A percentile compares a stretch with the other conserved stretches of the same genome.
Evolutionary conservation across 2,329 filamentous ascomycete species (phyloP).

Genomic region (Onygenales sp.): DNA sequence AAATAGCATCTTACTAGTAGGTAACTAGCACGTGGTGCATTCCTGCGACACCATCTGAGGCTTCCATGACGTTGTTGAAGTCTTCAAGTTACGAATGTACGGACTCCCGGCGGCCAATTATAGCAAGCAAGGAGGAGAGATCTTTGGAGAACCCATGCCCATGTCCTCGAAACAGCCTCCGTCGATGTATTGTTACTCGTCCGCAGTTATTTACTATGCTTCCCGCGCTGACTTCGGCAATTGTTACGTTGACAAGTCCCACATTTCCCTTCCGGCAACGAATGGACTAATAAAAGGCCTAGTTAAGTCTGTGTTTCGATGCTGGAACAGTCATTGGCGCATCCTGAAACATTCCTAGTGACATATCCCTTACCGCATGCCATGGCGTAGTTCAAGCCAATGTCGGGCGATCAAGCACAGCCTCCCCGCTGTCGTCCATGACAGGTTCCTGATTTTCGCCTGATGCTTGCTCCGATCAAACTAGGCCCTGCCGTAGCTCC

Average conservation of each 20-base stretch:
- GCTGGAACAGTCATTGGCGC: not conserved
- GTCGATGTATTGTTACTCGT: no score
- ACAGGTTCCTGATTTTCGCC: constrained; percentile 8
- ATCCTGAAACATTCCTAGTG: constrained; percentile 6
- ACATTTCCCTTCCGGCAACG: not conserved
- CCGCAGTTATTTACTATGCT: no score
- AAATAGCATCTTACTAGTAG: no score
- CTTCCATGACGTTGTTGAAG: no score
- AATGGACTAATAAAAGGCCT: not conserved
- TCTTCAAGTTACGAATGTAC: no score
- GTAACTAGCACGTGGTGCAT: no score
- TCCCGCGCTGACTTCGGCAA: not conserved
- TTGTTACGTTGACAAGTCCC: not conserved
- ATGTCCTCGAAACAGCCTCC: no score
- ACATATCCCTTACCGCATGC: not conserved
- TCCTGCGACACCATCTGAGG: no score
- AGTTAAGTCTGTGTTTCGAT: constrained; percentile 6
- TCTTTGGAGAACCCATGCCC: no score
- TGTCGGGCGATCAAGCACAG: constrained; percentile 8
- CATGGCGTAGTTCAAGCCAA: constrained; percentile 3
- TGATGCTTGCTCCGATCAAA: constrained; percentile 11
- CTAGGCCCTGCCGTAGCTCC: not conserved
- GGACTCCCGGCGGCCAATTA: no score
- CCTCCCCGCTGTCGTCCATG: constrained; percentile 5
- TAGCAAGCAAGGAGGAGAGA: no score